Evolutionary conservation across 2,329 filamentous ascomycete genomes (phyloP).

Genomic region (Botrytis paeoniae): DNA sequence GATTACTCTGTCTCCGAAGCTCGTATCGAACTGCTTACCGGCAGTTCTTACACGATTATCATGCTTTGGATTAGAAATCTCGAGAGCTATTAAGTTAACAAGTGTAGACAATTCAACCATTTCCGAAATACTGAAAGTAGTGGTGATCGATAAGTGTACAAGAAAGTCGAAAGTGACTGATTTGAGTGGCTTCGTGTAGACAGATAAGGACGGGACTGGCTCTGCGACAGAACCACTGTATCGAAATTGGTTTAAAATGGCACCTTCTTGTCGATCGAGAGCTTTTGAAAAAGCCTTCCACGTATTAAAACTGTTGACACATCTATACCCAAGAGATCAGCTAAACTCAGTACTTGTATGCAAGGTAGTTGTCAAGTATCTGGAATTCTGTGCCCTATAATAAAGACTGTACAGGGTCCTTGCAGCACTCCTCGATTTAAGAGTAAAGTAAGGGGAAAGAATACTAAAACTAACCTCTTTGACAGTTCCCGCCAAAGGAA

Average conservation of each 20-base stretch:
- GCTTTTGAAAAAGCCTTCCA: slow-evolving; percentile 36
- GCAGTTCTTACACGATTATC: background rate
- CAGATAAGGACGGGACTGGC: slow-evolving; percentile 28
- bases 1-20: slow-evolving; percentile 34
- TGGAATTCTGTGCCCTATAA: background rate
- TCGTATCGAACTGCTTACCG: background rate
- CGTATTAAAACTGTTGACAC: slow-evolving; percentile 29
- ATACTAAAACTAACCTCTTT: background rate
- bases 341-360: background rate
- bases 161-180: slow-evolving; percentile 37
- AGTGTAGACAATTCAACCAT: slow-evolving; percentile 36
- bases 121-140: slow-evolving; percentile 28
- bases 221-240: slow-evolving; percentile 30
- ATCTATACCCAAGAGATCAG: slow-evolving; percentile 23
- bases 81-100: slow-evolving; percentile 35
- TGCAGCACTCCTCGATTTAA: background rate
- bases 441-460: background rate
- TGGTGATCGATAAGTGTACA: slow-evolving; percentile 35
- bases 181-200: slow-evolving; percentile 33
- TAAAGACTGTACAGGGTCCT: too few species aligned
- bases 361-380: background rate
- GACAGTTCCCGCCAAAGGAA: background rate
- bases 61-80: slow-evolving; percentile 30
- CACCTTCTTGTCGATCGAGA: slow-evolving; percentile 24
- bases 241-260: slow-evolving; percentile 27